Evolutionary conservation across 768 basidiomycete genomes (phyloP), one percentile per base, ranked within the genome.

Genomic region (Auricularia auricula-judae): DNA sequence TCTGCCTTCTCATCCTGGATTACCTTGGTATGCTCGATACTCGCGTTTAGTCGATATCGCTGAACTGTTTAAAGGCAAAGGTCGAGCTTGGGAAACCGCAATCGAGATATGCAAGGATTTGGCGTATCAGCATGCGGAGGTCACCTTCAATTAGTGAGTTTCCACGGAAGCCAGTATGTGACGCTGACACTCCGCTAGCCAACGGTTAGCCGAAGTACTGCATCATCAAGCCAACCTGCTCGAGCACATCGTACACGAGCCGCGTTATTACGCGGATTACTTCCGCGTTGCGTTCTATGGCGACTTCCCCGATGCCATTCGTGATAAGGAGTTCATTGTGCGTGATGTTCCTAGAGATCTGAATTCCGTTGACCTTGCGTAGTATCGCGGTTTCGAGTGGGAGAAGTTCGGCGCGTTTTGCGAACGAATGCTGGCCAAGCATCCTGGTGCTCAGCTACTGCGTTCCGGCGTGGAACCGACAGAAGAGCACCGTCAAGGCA

Each of bases 11-110:
- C 64, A 94, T 95, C 65, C 82, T 98, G n/a, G 93, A 97, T 72
- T 93, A 94, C 70, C 83, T 98, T 23, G 91, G 93, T 91, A 65
- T 64, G 81, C 68, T 36, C 36, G 18, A 23, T 62, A 54, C 16
- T 7, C 59, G 62, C 10, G 67, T 34, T 5, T 7, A 33, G 39
- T n/a, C 59, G 54, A 1, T 54, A 44, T 58, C 42, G n/a, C 34
- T 60, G 63, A 62, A 59, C 33, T n/a, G 21, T 36, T 64, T 60
- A 21, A 11, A 94, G 93, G 92, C 61, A 91, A 94, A 75, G 96
- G 95, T 10, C 94, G 96, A 71, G 95, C 96, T n/a, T 98, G 93
- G 84, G 96, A 98, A 74, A 88, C 84, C 62, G 96, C 93, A 2
- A 86, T 97, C 65, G 89, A 92, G 59, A 89, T 98, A 61, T 95